These are phyloP conservation scores for Nakataea oryzae DNA, from an alignment of 2,329 filamentous ascomycete species.

Conservation along the genomic window DNA sequence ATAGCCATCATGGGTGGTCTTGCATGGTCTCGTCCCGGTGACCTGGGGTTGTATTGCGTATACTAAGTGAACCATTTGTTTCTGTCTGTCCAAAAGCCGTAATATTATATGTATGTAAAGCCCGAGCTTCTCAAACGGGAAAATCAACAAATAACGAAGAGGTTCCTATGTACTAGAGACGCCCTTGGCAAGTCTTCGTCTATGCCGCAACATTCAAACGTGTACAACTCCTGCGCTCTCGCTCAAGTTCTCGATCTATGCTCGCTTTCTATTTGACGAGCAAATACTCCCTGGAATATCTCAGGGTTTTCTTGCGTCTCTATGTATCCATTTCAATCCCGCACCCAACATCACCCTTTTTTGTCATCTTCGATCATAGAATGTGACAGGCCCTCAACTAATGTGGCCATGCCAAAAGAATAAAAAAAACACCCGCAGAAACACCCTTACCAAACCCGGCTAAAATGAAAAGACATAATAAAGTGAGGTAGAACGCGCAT, in stretches of 20 bases:
- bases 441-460: too few relatives aligned
- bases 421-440: not conserved
- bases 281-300: not conserved
- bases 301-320: not conserved
- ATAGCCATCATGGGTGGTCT: constrained; percentile 67
- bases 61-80: constrained; percentile 10
- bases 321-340: not conserved
- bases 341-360: not conserved
- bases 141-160: not conserved
- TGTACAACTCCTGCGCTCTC: not conserved
- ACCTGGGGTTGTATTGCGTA: constrained; percentile 28
- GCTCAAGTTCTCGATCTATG: not conserved
- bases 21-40: constrained; percentile 52
- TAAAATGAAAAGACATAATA: too few relatives aligned
- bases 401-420: too few relatives aligned
- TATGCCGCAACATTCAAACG: too few relatives aligned
- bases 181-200: too few relatives aligned
- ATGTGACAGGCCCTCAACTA: not conserved
- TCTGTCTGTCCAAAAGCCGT: not conserved
- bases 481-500: too few relatives aligned
- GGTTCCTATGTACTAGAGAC: not conserved
- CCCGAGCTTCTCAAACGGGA: too few relatives aligned
- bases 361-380: not conserved
- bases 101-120: not conserved
- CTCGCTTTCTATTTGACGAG: not conserved